Evolutionary conservation across 2,329 filamentous ascomycete species (phyloP), one percentile per base, ranked within the genome.

Genomic region (Aphanocladium album): DNA sequence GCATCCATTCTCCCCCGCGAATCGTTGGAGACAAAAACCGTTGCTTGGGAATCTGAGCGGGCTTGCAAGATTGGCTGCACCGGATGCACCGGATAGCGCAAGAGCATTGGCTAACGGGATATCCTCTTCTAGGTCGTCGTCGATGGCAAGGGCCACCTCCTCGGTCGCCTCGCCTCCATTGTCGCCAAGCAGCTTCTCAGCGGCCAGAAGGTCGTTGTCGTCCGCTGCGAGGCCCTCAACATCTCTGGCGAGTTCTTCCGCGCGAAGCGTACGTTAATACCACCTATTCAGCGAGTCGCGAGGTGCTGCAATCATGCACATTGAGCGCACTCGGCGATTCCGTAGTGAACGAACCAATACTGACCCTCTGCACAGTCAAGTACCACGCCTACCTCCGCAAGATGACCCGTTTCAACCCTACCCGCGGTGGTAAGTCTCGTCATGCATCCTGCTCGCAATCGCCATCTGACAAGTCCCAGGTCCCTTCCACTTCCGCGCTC

Each of bases 221-320:
- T 99, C 79, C 91, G 95, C 86, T 96, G 90, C 83, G 95, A 99
- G 85, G 92, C 91, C 74, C 88, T 99, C 80, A 99, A 99, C 89
- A 99, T 99, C 87, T 99, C 95, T 72, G 95, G 95, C 84, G 95
- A 98, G 86, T 99, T 99, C 91, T 99, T 99, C 90, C 92, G 95
- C 81, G 89, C 93, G 72, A 99, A 99, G 90, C 90, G 95, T 99
- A 96, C 82, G 93, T 96, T 46, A 33, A 14, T 45, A 17, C 30
- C 23, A 19, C 11, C 23, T 45, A 5, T 11, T 3, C 27, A 23
- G 46, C 45, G 47, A 43, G 47, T 12, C 37, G 47, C n/a, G 19
- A 21, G 5, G 46, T n/a, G 55, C 9, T 14, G 30, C 33, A 19
- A 30, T 37, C 2, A 54, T 37, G 51, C 68, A 12, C 33, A 35